A percentile compares a stretch with the other conserved stretches of the same genome.
Conservation (phyloP, 331 rosid species). For the Rosa hybrid region DNA sequence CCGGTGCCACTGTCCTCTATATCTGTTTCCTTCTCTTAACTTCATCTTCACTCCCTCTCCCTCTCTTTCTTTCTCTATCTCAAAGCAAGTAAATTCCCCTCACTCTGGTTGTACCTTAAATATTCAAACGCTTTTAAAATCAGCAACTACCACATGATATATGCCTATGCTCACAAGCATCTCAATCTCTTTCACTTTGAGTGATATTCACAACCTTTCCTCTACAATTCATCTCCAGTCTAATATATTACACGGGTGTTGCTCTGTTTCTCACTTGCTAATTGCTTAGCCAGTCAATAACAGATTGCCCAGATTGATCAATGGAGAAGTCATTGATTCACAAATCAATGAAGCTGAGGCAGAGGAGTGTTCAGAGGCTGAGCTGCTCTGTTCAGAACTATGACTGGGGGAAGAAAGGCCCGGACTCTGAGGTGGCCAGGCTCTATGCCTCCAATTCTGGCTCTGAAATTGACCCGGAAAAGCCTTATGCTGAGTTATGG, state of each 20-base stretch:
- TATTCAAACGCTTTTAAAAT: slow-evolving; percentile 33
- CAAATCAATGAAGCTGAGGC: slow-evolving; percentile 4
- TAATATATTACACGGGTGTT: background rate
- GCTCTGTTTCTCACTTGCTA: background rate
- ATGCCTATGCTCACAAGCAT: slow-evolving; percentile 10
- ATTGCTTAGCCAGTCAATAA: background rate
- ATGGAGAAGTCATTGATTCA: slow-evolving; percentile 25
- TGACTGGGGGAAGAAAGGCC: slow-evolving; percentile 81
- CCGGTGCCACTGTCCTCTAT: background rate
- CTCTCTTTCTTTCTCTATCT: background rate
- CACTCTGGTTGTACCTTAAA: slow-evolving; percentile 14
- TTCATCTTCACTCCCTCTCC: slow-evolving; percentile 25
- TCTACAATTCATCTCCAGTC: background rate
- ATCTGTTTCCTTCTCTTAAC: background rate
- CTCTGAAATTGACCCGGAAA: slow-evolving; percentile 42
- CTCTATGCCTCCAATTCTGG: slow-evolving; percentile 62
- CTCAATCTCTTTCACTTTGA: slow-evolving; percentile 8
- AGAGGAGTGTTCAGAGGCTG: slow-evolving; percentile 44
- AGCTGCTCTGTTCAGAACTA: slow-evolving; percentile 72
- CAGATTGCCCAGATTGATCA: background rate
- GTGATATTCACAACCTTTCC: background rate
- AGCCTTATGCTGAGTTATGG: slow-evolving; percentile 91
- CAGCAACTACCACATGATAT: slow-evolving; percentile 21
- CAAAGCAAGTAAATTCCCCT: slow-evolving; percentile 29
- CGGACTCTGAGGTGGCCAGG: slow-evolving; percentile 63